Evolutionary conservation across 768 basidiomycete species (phyloP), one percentile per base, ranked within the genome.

Genomic region (Tephrocybe sp.): DNA sequence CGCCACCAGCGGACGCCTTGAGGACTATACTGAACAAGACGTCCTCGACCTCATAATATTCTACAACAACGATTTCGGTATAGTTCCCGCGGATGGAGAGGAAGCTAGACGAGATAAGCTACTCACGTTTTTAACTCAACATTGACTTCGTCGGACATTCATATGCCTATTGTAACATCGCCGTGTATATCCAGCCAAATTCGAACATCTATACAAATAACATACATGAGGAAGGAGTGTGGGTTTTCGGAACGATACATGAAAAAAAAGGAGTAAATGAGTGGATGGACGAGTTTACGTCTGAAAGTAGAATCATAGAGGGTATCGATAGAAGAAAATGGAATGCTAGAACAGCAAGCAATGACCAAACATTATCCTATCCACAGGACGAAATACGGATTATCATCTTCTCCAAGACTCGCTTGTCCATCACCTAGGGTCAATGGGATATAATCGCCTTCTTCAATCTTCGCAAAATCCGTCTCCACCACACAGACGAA

Each of bases 401-500:
- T n/a, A n/a, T n/a, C n/a, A n/a, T n/a, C n/a, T n/a, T n/a, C n/a
- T n/a, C n/a, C n/a, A n/a, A n/a, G n/a, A n/a, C n/a, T n/a, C n/a
- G n/a, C n/a, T n/a, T n/a, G n/a, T n/a, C n/a, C n/a, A n/a, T n/a
- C n/a, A n/a, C 33, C 7, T 18, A n/a, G 16, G 42, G 61, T 64
- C 57, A 62, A 63, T 16, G 64, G 59, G 61, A 22, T 56, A 63
- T n/a, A 63, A 64, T 11, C 55, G 46, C 59, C 52, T 49, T 60
- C 25, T 62, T 58, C 27, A 70, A 49, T 33, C 61, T 61, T 3
- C 50, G 40, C 29, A 69, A 27, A 25, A 69, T 38, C 49, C 60
- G 63, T 46, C 58, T 57, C 69, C 68, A 70, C 69, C 69, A 70
- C 27, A 59, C 55, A 15, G 54, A 53, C 15, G 57, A 37, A 23